Evolutionary conservation across 2,329 filamentous ascomycete genomes (phyloP).

Genomic region (Sodiomyces alkalinus): DNA sequence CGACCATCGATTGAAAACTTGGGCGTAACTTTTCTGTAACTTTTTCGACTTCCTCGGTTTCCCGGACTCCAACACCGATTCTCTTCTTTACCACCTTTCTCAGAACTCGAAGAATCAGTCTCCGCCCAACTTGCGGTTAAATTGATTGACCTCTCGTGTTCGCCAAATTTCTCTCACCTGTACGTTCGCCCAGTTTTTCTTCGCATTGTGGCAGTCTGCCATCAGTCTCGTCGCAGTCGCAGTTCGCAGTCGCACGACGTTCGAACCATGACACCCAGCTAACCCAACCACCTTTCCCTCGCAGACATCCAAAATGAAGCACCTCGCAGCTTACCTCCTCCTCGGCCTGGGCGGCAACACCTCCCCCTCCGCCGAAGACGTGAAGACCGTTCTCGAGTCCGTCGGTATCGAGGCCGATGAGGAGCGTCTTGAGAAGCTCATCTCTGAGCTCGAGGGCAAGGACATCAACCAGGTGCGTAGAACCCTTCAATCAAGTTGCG

Average conservation of each 20-base stretch:
- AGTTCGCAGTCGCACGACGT: too few species aligned
- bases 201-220: slow-evolving; percentile 4
- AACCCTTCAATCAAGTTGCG: too few species aligned
- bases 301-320: slow-evolving; percentile 75
- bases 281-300: slow-evolving; percentile 3
- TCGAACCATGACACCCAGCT: slow-evolving; percentile 1
- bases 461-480: slow-evolving; percentile 80
- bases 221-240: background rate
- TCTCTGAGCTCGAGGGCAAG: slow-evolving; percentile 86
- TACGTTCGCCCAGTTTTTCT: background rate
- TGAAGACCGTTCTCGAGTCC: slow-evolving; percentile 79
- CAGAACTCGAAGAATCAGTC: slow-evolving; percentile 99
- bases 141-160: slow-evolving; percentile 98
- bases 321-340: slow-evolving; percentile 98
- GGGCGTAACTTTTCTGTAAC: slow-evolving; percentile 14
- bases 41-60: background rate
- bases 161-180: too few species aligned
- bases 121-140: slow-evolving; percentile 98
- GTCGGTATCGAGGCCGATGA: slow-evolving; percentile 90
- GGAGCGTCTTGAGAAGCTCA: slow-evolving; percentile 72
- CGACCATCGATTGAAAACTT: slow-evolving; percentile 5
- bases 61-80: too few species aligned
- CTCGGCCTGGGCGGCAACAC: slow-evolving; percentile 86
- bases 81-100: too few species aligned
- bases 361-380: slow-evolving; percentile 69